These are phyloP conservation scores for Pleurotus tuber-regium DNA, from an alignment of 768 basidiomycete species.

Conservation along the genomic window DNA sequence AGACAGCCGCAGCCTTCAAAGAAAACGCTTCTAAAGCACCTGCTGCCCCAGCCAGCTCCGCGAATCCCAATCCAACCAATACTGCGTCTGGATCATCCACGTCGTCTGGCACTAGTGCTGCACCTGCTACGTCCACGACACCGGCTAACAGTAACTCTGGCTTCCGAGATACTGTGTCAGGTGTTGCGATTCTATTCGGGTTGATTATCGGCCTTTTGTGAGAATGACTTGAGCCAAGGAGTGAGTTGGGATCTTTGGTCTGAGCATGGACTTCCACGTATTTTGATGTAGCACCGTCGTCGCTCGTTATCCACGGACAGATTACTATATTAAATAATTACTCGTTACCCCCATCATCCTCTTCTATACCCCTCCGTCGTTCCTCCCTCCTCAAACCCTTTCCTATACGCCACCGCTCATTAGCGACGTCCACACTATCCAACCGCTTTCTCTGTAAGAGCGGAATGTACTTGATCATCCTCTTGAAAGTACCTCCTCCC, in stretches of 20 bases:
- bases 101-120: neutral
- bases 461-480: conserved; percentile 61
- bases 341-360: too few relatives aligned
- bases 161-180: neutral
- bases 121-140: neutral
- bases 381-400: conserved; percentile 51
- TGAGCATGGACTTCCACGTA: too few relatives aligned
- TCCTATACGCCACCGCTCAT: conserved; percentile 75
- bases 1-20: conserved; percentile 32
- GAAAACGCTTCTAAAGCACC: conserved; percentile 33
- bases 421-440: conserved; percentile 69
- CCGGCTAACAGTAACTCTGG: neutral
- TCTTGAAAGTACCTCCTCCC: conserved; percentile 68
- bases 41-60: conserved; percentile 16
- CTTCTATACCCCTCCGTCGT: conserved; percentile 21
- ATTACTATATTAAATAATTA: too few relatives aligned
- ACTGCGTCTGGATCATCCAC: neutral
- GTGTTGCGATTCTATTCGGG: neutral
- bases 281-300: too few relatives aligned
- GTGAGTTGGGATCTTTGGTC: too few relatives aligned
- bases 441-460: conserved; percentile 65
- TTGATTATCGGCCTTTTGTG: conserved; percentile 4
- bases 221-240: too few relatives aligned
- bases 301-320: too few relatives aligned
- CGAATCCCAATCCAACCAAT: neutral